Evolutionary conservation across 306 rosid genomes (phyloP), one percentile per base, ranked within the genome.

Genomic region (Oxytropis ochrocephala): DNA sequence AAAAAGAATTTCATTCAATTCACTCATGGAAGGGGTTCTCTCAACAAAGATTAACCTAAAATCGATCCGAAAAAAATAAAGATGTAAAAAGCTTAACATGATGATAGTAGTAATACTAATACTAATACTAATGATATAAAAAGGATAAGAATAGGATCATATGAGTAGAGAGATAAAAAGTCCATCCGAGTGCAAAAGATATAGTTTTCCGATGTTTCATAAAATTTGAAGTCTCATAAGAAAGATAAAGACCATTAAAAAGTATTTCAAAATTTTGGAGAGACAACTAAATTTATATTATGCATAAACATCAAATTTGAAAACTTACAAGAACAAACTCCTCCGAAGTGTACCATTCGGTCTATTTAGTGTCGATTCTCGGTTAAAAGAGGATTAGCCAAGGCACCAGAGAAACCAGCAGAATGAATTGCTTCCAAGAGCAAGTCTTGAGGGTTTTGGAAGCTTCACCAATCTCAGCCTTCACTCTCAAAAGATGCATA

Each of bases 361-460:
- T 72, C 87, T 75, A 69, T 81, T 56, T 44, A 88, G 4, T 12
- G 90, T 82, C 72, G 94, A 79, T 76, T 88, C 96, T 5, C 74
- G 39, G 96, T 91, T 85, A 87, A 58, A 70, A 94, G 89, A 62
- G 97, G 91, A 81, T 90, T 88, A 5, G 88, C 98, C 80, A 94
- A 80, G 65, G 96, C 95, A 69, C 98, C 97, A 54, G 87, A 81
- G 76, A 82, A 94, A 52, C 95, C 97, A 82, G 87, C 96, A 52
- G 88, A 84, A 81, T 94, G 90, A 70, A 93, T 80, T 49, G 90
- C 92, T 81, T 93, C 98, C 85, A 88, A 64, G 66, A 93, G 90
- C 67, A 90, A 78, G 73, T 80, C 91, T 74, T 90, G 90, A 38
- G 97, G 98, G 70, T 86, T n/a, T n/a, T n/a, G n/a, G n/a, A n/a